phyloP scores from a whole-genome alignment of 2,329 filamentous ascomycete species.

The Phyllosticta capitalensis region DNA sequence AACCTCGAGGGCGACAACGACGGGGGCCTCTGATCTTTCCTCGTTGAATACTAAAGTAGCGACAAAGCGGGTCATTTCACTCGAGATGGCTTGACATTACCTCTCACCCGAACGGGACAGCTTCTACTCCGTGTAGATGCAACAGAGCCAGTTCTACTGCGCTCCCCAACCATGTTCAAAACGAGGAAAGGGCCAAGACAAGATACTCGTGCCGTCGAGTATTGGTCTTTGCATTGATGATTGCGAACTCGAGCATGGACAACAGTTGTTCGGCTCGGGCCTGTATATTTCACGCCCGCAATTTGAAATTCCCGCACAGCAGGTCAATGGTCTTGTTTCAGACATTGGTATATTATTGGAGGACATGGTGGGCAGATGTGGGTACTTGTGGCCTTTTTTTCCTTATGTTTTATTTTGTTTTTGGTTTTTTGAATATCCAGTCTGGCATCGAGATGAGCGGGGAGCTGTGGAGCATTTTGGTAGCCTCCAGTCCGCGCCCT shows the following conservation, averaged over 20 bases:
- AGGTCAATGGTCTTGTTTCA: background rate
- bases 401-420: background rate
- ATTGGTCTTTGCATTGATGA: too few relatives aligned
- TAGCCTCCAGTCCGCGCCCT: background rate
- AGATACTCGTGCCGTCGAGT: too few relatives aligned
- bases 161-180: too few relatives aligned
- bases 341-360: background rate
- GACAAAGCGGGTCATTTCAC: too few relatives aligned
- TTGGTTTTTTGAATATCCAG: background rate
- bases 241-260: background rate
- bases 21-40: background rate
- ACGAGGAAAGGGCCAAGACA: too few relatives aligned
- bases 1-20: conserved; percentile 1
- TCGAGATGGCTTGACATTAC: too few relatives aligned
- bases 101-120: too few relatives aligned
- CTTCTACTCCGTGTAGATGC: too few relatives aligned
- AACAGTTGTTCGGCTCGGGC: background rate
- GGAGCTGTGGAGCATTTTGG: background rate
- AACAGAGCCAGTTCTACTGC: too few relatives aligned
- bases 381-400: background rate
- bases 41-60: too few relatives aligned
- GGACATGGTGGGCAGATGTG: background rate
- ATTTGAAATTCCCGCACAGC: background rate
- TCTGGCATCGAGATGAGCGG: background rate
- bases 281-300: background rate